A percentile compares a stretch with the other conserved stretches of the same genome.
These are phyloP conservation scores for Talaromyces amestolkiae DNA, from an alignment of 2,329 filamentous ascomycete species.

Conservation along the genomic window DNA sequence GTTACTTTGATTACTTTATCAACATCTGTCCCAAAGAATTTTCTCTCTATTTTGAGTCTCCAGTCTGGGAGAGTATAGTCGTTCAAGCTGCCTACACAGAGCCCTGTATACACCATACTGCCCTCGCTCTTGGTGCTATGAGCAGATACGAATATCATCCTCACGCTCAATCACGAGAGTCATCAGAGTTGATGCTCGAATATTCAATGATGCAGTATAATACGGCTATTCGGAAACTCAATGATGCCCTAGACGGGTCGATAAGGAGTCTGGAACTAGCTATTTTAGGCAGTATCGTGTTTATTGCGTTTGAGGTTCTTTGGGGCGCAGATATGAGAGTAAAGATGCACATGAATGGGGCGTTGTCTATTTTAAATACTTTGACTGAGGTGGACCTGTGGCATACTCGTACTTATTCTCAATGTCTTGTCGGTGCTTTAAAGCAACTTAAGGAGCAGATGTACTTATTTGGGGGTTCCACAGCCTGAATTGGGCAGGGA, in stretches of 20 bases:
- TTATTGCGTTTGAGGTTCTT: slow-evolving; percentile 16
- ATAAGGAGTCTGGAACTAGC: slow-evolving; percentile 1
- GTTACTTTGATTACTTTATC: not conserved
- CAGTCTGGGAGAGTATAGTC: not conserved
- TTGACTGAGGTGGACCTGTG: not conserved
- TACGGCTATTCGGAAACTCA: not conserved
- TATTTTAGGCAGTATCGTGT: slow-evolving; percentile 8
- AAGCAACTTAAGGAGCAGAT: not conserved
- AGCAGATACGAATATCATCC: not conserved
- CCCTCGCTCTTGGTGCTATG: not conserved
- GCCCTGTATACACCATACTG: not conserved
- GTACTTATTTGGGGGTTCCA: not conserved
- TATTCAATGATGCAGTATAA: not conserved
- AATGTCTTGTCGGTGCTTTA: not conserved
- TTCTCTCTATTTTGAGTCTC: not conserved
- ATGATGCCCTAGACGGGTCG: not conserved
- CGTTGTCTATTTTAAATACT: not conserved
- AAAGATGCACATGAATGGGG: not conserved
- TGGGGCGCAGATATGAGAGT: slow-evolving; percentile 6
- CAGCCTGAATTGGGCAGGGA: not conserved
- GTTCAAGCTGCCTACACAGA: not conserved
- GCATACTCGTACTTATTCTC: not conserved
- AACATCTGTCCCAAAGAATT: not conserved
- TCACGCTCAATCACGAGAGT: not conserved
- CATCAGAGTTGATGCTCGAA: not conserved